phyloP scores from a whole-genome alignment of 495 filamentous ascomycete genomes.

The Penicillium desertorum region DNA sequence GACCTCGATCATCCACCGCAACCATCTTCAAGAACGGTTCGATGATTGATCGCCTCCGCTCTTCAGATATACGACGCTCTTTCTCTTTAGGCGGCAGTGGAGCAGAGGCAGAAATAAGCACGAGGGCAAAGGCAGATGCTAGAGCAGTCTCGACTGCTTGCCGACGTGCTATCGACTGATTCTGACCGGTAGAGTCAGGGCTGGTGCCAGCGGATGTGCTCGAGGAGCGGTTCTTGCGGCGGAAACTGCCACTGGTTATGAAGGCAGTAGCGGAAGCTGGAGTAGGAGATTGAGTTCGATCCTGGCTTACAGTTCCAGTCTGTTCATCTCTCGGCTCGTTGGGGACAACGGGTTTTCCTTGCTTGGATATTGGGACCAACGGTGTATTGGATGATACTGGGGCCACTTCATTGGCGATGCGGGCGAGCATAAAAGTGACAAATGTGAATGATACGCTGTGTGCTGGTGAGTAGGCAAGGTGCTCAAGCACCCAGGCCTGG shows the following conservation, averaged over 20 bases:
- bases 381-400: constrained; percentile 25
- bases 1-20: constrained; percentile 41
- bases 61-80: constrained; percentile 42
- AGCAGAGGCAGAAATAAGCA: constrained; percentile 37
- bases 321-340: constrained; percentile 15
- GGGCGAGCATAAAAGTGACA: constrained; percentile 70
- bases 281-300: constrained; percentile 17
- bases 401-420: constrained; percentile 49
- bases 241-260: constrained; percentile 36
- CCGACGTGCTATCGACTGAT: constrained; percentile 28
- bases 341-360: not conserved
- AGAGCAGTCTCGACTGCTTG: constrained; percentile 39
- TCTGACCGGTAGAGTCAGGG: not conserved
- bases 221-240: constrained; percentile 28
- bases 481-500: constrained; percentile 68
- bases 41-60: constrained; percentile 41
- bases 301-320: not conserved
- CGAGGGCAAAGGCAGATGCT: constrained; percentile 33
- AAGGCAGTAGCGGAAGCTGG: constrained; percentile 33
- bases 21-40: constrained; percentile 49
- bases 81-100: constrained; percentile 42
- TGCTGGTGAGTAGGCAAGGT: constrained; percentile 65
- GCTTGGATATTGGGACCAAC: not conserved
- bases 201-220: constrained; percentile 18
- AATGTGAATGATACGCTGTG: constrained; percentile 87